Conservation (phyloP, 176 grass and related monocot species). For the Elaeis guineensis region DNA sequence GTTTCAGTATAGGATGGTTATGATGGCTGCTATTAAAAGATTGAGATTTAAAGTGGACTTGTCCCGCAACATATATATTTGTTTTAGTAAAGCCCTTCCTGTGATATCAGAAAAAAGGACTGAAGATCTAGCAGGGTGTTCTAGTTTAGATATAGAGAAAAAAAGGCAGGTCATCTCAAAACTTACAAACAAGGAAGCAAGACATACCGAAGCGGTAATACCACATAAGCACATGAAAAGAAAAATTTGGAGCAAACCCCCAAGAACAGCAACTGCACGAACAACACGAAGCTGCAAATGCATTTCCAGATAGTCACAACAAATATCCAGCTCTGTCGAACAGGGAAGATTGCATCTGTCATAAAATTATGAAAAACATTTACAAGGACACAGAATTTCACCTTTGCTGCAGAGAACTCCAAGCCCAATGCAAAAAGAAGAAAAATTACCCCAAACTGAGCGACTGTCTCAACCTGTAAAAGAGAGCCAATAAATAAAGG, state of each 20-base stretch:
- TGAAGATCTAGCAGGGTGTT: too few species aligned
- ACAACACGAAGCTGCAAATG: conserved; percentile 80
- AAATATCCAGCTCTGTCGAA: not conserved
- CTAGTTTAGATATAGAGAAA: too few species aligned
- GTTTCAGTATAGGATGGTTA: too few species aligned
- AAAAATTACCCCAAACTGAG: conserved; percentile 99
- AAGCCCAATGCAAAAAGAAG: conserved; percentile 95
- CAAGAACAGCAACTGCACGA: conserved; percentile 88
- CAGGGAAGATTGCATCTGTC: too few species aligned
- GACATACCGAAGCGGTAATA: conserved; percentile 77
- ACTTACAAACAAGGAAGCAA: not conserved
- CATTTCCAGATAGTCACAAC: conserved; percentile 4
- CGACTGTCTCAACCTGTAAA: conserved; percentile 94
- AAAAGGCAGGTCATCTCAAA: too few species aligned
- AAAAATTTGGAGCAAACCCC: conserved; percentile 92
- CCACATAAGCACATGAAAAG: conserved; percentile 99
- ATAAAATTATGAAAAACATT: not conserved
- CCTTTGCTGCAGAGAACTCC: conserved; percentile 92
- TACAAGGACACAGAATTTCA: conserved; percentile 19
- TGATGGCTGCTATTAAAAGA: too few species aligned
- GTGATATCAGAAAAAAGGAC: too few species aligned
- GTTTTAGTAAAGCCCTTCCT: too few species aligned
- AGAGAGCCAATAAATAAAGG: too few species aligned
- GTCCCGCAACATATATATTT: too few species aligned
- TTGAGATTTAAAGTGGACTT: too few species aligned